Percentiles rank a stretch among this genome's conserved stretches.
These are phyloP conservation scores for Bruguiera hainesii DNA, from an alignment of 441 rosid genomes.

Conservation along the genomic window DNA sequence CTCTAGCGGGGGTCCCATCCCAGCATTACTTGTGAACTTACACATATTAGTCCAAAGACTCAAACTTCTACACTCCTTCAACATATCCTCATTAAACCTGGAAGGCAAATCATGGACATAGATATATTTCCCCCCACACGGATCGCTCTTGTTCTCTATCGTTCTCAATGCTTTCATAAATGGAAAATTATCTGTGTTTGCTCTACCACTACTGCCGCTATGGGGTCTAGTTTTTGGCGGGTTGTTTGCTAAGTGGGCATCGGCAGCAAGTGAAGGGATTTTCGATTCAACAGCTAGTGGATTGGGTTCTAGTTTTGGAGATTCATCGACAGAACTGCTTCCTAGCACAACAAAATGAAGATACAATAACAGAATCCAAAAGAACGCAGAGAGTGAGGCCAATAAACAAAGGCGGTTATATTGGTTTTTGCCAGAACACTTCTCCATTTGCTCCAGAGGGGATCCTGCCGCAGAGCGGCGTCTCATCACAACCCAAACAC, in stretches of 20 bases:
- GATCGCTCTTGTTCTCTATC: slow-evolving; percentile 78
- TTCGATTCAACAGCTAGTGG: slow-evolving; percentile 18
- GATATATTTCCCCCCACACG: slow-evolving; percentile 90
- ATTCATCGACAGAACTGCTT: slow-evolving; percentile 31
- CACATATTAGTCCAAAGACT: slow-evolving; percentile 99
- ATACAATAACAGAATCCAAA: slow-evolving; percentile 78
- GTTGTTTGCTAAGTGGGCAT: slow-evolving; percentile 8
- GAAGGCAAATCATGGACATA: slow-evolving; percentile 87
- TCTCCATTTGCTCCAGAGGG: slow-evolving; percentile 62
- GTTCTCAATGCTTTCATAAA: slow-evolving; percentile 77
- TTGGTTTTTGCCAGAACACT: slow-evolving; percentile 60
- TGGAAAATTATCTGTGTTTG: slow-evolving; percentile 37
- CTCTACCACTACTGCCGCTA: slow-evolving; percentile 7
- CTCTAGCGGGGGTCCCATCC: slow-evolving; percentile 94
- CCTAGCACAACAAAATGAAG: slow-evolving; percentile 75
- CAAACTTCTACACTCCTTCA: slow-evolving; percentile 81
- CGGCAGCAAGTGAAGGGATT: slow-evolving; percentile 23
- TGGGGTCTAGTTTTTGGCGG: slow-evolving; percentile 11
- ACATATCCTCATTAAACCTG: slow-evolving; percentile 93
- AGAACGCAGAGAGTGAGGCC: slow-evolving; percentile 51
- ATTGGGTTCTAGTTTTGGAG: slow-evolving; percentile 38
- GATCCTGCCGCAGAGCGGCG: slow-evolving; percentile 55
- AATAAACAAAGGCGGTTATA: slow-evolving; percentile 58
- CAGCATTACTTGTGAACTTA: slow-evolving; percentile 84
- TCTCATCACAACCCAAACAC: slow-evolving; percentile 42